Evolutionary conservation across 306 rosid species (phyloP).

Genomic region (Inga laurina): DNA sequence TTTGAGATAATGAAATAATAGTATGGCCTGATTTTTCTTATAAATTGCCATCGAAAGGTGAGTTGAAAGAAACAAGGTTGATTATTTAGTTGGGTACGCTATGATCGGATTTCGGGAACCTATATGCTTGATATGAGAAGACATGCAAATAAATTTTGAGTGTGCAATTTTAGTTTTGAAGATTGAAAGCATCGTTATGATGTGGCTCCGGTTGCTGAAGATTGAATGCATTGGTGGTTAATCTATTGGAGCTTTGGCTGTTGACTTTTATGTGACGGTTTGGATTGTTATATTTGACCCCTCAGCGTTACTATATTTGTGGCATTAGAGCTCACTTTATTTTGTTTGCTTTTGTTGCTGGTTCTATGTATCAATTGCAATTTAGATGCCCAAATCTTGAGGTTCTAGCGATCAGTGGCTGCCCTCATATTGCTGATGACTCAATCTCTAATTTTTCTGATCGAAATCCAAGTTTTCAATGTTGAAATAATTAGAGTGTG

Average conservation of each 20-base stretch:
- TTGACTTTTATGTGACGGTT: background rate
- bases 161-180: background rate
- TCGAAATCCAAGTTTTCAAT: background rate
- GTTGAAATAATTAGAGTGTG: background rate
- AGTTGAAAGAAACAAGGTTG: background rate
- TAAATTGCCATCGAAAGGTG: background rate
- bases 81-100: background rate
- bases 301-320: background rate
- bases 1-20: background rate
- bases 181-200: background rate
- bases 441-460: conserved; percentile 44
- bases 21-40: background rate
- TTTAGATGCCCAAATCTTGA: conserved; percentile 74
- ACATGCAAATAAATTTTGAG: background rate
- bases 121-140: background rate
- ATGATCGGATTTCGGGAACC: background rate
- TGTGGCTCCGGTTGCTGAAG: background rate
- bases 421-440: conserved; percentile 71
- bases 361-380: conserved; percentile 13
- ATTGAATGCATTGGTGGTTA: background rate
- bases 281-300: background rate
- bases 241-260: background rate
- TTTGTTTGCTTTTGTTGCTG: conserved; percentile 5
- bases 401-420: conserved; percentile 79
- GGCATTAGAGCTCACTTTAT: background rate